Conservation (phyloP, 768 basidiomycete genomes). For the Leucosporidium creatinivorum region DNA sequence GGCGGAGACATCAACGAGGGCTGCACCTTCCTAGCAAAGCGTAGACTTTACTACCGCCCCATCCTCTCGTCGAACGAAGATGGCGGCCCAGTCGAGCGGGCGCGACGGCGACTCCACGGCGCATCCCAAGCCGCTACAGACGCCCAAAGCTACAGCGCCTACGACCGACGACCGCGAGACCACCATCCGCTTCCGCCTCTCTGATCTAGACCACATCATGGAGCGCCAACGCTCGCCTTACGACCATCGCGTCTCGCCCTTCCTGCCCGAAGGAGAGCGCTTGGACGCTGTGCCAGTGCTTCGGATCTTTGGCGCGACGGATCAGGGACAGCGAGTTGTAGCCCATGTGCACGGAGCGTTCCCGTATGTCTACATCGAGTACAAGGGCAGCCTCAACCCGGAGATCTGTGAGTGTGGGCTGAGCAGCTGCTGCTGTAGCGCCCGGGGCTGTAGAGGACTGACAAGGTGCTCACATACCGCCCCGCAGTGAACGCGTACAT, state of each 20-base stretch:
- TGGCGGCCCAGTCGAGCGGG: too few species aligned
- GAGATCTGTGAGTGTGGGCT: conserved; percentile 52
- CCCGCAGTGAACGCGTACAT: conserved; percentile 65
- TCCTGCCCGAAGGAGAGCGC: neutral
- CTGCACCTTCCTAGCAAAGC: too few species aligned
- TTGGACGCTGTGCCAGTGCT: conserved; percentile 53
- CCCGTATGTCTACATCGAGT: conserved; percentile 88
- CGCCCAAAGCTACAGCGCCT: neutral
- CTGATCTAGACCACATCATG: conserved; percentile 15
- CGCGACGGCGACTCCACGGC: too few species aligned
- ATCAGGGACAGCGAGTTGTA: conserved; percentile 67
- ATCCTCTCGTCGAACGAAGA: too few species aligned
- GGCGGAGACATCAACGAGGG: too few species aligned
- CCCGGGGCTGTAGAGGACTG: too few species aligned
- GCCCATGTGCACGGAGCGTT: conserved; percentile 88
- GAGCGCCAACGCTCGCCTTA: neutral
- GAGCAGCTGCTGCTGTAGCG: too few species aligned
- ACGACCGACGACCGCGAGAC: neutral
- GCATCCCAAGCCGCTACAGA: too few species aligned
- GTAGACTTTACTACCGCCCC: too few species aligned
- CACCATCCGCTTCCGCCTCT: conserved; percentile 22
- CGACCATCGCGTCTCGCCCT: conserved; percentile 24
- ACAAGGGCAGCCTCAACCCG: conserved; percentile 59
- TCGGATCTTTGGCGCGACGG: conserved; percentile 77
- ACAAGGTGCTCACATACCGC: neutral